Evolutionary conservation across 2,329 filamentous ascomycete species (phyloP), one percentile per base, ranked within the genome.

Genomic region (Calonectria pauciramosa): DNA sequence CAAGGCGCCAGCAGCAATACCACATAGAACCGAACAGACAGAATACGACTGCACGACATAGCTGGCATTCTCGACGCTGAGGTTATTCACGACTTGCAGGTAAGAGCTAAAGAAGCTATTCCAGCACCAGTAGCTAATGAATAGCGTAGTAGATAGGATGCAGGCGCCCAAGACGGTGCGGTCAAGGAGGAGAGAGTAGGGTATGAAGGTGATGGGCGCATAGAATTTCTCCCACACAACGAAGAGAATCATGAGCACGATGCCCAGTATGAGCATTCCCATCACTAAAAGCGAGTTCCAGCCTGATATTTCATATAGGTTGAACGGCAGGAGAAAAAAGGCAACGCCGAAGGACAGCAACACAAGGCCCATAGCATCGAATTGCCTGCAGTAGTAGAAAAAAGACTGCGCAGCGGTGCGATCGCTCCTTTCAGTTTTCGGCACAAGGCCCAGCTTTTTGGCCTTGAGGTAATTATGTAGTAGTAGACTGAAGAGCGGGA

Each of bases 401-500:
- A 89, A 75, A 3, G 86, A 88, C 76, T 91, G 84, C n/a, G 18
- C n/a, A 9, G 32, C 18, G 3, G 65, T 63, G 3, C 59, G 63
- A 10, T 71, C 4, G 13, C 38, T 47, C 3, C 64, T 49, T 0
- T 76, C 67, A 0, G 23, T 28, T 16, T 26, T 41, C 23, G 76
- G 51, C 28, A 90, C 20, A 11, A 80, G 51, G 2, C 76, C 77
- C 38, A 52, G 79, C 38, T 86, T 86, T 79, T 87, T 87, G 9
- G 92, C 92, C 80, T 91, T 91, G 64, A 84, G 84, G 70, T 91
- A 88, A 80, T 93, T 91, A 78, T 87, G 83, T 70, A 90, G 85
- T 76, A 94, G 87, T 13, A 94, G 85, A 18, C 87, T 80, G 44
- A 90, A 90, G n/a, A 95, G 86, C 0, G 94, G 93, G n/a, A 92